Evolutionary conservation across 2,329 filamentous ascomycete species (phyloP).

Genomic region (Hortaea werneckii): DNA sequence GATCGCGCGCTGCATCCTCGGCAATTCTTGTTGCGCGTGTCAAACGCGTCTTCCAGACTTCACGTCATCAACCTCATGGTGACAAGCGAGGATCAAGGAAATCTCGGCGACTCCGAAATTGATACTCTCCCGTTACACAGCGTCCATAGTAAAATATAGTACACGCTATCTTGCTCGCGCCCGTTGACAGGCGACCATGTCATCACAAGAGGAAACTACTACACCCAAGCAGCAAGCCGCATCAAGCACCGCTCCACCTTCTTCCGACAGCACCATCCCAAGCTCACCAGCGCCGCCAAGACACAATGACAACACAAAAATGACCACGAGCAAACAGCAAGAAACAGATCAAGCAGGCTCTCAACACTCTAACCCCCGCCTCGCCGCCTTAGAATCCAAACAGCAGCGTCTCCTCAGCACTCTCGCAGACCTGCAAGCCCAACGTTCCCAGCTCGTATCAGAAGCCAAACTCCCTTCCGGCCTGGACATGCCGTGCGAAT

Average conservation of each 20-base stretch:
- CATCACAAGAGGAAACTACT: conserved; percentile 9
- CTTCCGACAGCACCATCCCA: conserved; percentile 3
- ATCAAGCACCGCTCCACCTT: conserved; percentile 1
- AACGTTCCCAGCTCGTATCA: conserved; percentile 20
- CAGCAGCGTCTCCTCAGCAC: conserved; percentile 37
- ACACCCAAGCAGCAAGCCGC: neutral
- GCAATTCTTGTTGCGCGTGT: no score
- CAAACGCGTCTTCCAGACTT: no score
- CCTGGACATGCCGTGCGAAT: conserved; percentile 15
- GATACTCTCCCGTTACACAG: neutral
- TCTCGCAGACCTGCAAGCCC: conserved; percentile 35
- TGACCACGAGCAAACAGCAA: neutral
- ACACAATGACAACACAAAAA: neutral
- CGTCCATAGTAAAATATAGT: no score
- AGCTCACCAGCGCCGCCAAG: conserved; percentile 8
- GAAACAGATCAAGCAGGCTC: neutral
- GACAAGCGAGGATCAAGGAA: no score
- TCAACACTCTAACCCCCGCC: conserved; percentile 7
- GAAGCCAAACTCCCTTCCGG: conserved; percentile 16
- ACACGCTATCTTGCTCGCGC: conserved; percentile 8
- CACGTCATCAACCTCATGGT: no score
- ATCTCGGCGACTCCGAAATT: neutral
- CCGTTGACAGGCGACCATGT: conserved; percentile 16
- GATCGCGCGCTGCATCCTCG: no score
- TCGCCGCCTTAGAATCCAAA: conserved; percentile 13